Evolutionary conservation across 805 yeast species (phyloP).

Genomic region (Novakomyces olei): DNA sequence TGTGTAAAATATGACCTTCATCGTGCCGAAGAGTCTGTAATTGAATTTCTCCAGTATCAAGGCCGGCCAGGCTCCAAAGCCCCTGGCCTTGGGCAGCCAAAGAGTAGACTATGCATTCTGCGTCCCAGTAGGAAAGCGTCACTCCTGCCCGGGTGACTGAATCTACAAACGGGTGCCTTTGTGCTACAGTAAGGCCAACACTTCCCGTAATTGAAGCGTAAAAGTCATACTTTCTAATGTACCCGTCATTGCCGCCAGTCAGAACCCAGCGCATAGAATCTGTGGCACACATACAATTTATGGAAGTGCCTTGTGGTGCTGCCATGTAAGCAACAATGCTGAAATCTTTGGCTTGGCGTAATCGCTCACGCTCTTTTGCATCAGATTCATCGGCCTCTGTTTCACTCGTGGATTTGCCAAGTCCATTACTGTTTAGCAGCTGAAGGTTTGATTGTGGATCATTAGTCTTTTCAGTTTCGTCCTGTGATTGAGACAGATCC

Average conservation of each 20-base stretch:
- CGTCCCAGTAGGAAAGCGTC: slow-evolving; percentile 51
- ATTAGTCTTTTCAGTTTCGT: slow-evolving; percentile 14
- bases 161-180: slow-evolving; percentile 72
- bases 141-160: slow-evolving; percentile 65
- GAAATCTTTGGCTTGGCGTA: slow-evolving; percentile 19
- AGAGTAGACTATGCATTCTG: slow-evolving; percentile 63
- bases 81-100: slow-evolving; percentile 67
- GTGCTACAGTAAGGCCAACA: slow-evolving; percentile 71
- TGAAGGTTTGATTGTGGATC: slow-evolving; percentile 2
- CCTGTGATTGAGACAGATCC: slow-evolving; percentile 7
- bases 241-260: slow-evolving; percentile 93
- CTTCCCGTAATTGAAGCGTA: slow-evolving; percentile 69
- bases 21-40: slow-evolving; percentile 60
- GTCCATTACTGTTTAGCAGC: too few species aligned
- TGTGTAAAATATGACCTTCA: slow-evolving; percentile 65
- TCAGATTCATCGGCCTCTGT: slow-evolving; percentile 5
- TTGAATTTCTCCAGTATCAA: slow-evolving; percentile 64
- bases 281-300: slow-evolving; percentile 56
- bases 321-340: slow-evolving; percentile 75
- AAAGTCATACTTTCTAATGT: slow-evolving; percentile 72
- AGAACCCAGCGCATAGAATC: slow-evolving; percentile 69
- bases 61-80: slow-evolving; percentile 65
- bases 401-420: too few species aligned
- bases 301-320: slow-evolving; percentile 56
- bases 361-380: not conserved